Percentiles rank a stretch among this genome's conserved stretches.
These are phyloP conservation scores for Cryptosporidium felis DNA, from an alignment of 169 alveolate genomes.

Conservation along the genomic window DNA sequence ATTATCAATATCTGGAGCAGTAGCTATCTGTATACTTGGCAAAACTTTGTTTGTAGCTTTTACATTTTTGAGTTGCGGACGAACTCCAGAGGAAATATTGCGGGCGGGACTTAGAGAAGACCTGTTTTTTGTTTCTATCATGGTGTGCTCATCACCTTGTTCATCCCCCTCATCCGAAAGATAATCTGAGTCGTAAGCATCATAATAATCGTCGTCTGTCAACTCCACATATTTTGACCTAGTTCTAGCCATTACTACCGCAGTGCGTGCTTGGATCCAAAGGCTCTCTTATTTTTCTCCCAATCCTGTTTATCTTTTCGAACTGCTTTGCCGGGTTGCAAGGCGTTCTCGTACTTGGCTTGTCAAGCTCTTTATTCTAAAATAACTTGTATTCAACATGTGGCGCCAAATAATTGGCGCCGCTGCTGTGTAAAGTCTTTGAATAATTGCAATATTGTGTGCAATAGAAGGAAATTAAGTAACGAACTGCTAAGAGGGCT, in stretches of 20 bases:
- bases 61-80: background rate
- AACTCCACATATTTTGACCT: conserved; percentile 29
- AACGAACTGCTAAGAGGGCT: background rate
- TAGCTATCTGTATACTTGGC: no score
- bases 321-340: background rate
- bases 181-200: conserved; percentile 5
- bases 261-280: background rate
- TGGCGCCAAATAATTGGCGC: conserved; percentile 2
- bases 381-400: no score
- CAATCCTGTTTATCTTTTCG: no score
- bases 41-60: background rate
- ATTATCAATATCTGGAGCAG: no score
- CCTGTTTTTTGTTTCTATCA: background rate
- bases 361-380: no score
- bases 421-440: background rate
- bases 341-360: background rate
- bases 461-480: background rate
- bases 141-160: no score
- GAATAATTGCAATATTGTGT: background rate
- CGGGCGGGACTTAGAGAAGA: no score
- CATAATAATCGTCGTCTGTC: conserved; percentile 62
- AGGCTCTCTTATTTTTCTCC: no score
- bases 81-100: no score
- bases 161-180: background rate
- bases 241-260: background rate